Conservation (phyloP, 495 filamentous ascomycete genomes). For the Penicillium cataractarum region DNA sequence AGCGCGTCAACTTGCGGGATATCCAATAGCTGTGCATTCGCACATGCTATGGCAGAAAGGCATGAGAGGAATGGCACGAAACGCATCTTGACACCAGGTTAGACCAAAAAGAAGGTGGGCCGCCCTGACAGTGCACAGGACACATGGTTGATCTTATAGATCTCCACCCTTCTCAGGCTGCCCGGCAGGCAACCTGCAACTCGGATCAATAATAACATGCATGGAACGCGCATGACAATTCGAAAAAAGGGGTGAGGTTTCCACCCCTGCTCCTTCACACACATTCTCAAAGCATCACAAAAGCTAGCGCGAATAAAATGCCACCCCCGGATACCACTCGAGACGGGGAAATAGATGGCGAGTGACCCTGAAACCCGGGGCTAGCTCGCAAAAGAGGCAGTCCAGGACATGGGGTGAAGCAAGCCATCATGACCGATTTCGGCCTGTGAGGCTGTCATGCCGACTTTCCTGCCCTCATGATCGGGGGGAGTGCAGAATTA, state of each 20-base stretch:
- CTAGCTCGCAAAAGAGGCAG: slow-evolving; percentile 3
- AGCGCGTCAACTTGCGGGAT: slow-evolving; percentile 26
- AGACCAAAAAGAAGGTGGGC: neutral
- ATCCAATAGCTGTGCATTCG: slow-evolving; percentile 27
- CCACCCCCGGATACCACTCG: slow-evolving; percentile 30
- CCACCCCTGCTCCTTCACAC: neutral
- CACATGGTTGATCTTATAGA: slow-evolving; percentile 18
- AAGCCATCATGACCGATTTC: slow-evolving; percentile 4
- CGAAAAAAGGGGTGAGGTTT: slow-evolving; percentile 9
- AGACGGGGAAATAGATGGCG: slow-evolving; percentile 25
- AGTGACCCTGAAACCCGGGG: slow-evolving; percentile 18
- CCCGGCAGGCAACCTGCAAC: neutral
- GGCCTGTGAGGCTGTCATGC: slow-evolving; percentile 22
- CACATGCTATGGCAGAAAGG: slow-evolving; percentile 24
- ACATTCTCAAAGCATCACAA: slow-evolving; percentile 1
- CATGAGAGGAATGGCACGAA: slow-evolving; percentile 16
- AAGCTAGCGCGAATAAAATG: slow-evolving; percentile 13
- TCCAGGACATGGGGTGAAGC: slow-evolving; percentile 3
- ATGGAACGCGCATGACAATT: slow-evolving; percentile 13
- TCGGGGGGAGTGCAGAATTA: slow-evolving; percentile 15
- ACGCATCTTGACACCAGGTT: slow-evolving; percentile 23
- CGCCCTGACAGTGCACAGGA: slow-evolving; percentile 3
- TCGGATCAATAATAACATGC: slow-evolving; percentile 1
- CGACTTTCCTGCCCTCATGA: slow-evolving; percentile 26
- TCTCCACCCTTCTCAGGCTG: neutral